Percentiles rank a stretch among this genome's conserved stretches.
Evolutionary conservation across 306 rosid genomes (phyloP).

Genomic region (Bauhinia variegata): DNA sequence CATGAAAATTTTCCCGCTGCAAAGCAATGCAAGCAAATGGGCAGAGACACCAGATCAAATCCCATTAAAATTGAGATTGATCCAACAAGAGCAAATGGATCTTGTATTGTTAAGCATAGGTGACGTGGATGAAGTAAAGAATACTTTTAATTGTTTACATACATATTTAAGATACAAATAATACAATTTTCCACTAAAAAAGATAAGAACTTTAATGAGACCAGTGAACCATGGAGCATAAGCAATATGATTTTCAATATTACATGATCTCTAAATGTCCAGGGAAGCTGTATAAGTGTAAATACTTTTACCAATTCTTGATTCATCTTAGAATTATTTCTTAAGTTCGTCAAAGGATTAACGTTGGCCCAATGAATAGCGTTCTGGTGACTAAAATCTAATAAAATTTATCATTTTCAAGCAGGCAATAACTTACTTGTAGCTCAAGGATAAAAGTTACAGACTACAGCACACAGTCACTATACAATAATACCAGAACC

Average conservation of each 20-base stretch:
- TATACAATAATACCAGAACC: background rate
- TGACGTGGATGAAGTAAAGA: slow-evolving; percentile 2
- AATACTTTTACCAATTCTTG: no score
- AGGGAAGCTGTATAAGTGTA: no score
- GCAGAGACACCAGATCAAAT: slow-evolving; percentile 8
- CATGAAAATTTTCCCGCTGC: background rate
- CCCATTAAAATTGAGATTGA: slow-evolving; percentile 17
- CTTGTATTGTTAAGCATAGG: background rate
- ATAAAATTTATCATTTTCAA: no score
- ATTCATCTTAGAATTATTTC: no score
- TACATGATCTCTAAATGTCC: background rate
- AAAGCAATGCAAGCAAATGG: slow-evolving; percentile 15
- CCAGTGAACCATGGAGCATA: background rate
- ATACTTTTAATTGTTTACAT: background rate
- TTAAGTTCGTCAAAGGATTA: no score
- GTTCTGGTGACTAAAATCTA: no score
- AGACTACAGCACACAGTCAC: background rate
- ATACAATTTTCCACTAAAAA: slow-evolving; percentile 1
- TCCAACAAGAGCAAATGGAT: background rate
- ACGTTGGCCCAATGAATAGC: no score
- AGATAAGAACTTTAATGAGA: slow-evolving; percentile 20
- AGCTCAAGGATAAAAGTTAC: no score
- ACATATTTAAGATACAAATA: background rate
- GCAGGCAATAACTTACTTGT: no score
- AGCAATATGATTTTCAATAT: background rate